phyloP scores from a whole-genome alignment of 2,329 filamentous ascomycete species.

The Westerdykella sp. region DNA sequence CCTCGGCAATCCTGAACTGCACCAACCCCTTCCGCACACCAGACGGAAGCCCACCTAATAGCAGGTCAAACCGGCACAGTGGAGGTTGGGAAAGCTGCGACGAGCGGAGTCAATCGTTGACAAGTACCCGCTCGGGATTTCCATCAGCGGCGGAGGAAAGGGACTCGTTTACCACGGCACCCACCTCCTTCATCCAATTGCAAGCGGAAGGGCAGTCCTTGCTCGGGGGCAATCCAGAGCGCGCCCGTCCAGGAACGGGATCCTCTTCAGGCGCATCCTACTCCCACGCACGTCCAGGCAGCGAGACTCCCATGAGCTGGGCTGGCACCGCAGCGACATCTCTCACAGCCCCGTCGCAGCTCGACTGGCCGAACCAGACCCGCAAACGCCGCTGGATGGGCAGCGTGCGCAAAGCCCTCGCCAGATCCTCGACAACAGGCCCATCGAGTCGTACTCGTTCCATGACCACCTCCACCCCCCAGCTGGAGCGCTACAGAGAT shows the following conservation, averaged over 20 bases:
- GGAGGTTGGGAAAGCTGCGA: conserved; percentile 18
- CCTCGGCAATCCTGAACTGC: conserved; percentile 35
- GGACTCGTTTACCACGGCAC: conserved; percentile 49
- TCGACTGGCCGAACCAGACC: conserved; percentile 14
- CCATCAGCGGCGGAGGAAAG: conserved; percentile 30
- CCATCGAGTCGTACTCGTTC: conserved; percentile 23
- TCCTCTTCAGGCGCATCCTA: conserved; percentile 25
- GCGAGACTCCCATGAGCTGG: conserved; percentile 19
- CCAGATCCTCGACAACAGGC: conserved; percentile 19
- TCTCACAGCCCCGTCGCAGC: conserved; percentile 18
- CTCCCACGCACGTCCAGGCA: conserved; percentile 17
- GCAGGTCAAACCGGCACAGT: conserved; percentile 9
- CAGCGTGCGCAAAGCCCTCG: conserved; percentile 32
- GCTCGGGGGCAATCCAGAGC: conserved; percentile 40
- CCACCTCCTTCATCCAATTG: conserved; percentile 44
- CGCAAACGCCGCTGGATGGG: conserved; percentile 34
- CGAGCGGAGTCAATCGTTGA: conserved; percentile 22
- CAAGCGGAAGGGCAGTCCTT: conserved; percentile 50
- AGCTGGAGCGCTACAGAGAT: conserved; percentile 27
- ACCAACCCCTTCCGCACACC: conserved; percentile 30
- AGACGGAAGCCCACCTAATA: conserved; percentile 27
- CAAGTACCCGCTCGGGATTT: conserved; percentile 33
- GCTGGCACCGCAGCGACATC: conserved; percentile 16
- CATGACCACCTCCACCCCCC: conserved; percentile 17
- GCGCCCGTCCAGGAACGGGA: conserved; percentile 24